phyloP scores from a whole-genome alignment of 441 rosid species.

The Arabidopsis lyrata region DNA sequence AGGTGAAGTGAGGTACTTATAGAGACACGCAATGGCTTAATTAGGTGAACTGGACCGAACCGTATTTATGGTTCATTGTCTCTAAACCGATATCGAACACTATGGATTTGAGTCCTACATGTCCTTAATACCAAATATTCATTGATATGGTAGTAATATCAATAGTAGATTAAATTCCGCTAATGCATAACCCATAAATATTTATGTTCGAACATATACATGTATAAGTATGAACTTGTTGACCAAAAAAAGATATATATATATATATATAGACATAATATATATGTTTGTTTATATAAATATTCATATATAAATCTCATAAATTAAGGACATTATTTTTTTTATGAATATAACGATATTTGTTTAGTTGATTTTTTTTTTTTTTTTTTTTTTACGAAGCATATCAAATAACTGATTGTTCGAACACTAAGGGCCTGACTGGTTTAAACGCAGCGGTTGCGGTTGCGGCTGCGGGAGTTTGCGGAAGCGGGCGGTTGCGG shows the following conservation, averaged over 20 bases:
- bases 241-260: not conserved
- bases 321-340: not conserved
- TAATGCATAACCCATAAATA: not conserved
- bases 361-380: too few relatives aligned
- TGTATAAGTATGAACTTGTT: not conserved
- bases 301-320: not conserved
- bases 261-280: not conserved
- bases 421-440: too few relatives aligned
- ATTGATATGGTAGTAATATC: not conserved
- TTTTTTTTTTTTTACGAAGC: too few relatives aligned
- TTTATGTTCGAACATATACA: not conserved
- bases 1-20: slow-evolving; percentile 29
- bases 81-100: slow-evolving; percentile 1
- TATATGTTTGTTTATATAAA: not conserved
- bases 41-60: slow-evolving; percentile 12
- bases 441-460: too few relatives aligned
- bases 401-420: too few relatives aligned
- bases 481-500: too few relatives aligned
- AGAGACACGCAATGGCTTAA: slow-evolving; percentile 18
- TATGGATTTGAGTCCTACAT: slow-evolving; percentile 12
- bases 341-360: too few relatives aligned
- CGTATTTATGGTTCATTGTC: slow-evolving; percentile 12
- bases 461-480: too few relatives aligned
- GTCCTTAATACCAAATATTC: not conserved
- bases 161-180: not conserved